These are phyloP conservation scores for Kickxella alabastrina DNA, from an alignment of 192 early-diverging fungal genomes.

Conservation along the genomic window DNA sequence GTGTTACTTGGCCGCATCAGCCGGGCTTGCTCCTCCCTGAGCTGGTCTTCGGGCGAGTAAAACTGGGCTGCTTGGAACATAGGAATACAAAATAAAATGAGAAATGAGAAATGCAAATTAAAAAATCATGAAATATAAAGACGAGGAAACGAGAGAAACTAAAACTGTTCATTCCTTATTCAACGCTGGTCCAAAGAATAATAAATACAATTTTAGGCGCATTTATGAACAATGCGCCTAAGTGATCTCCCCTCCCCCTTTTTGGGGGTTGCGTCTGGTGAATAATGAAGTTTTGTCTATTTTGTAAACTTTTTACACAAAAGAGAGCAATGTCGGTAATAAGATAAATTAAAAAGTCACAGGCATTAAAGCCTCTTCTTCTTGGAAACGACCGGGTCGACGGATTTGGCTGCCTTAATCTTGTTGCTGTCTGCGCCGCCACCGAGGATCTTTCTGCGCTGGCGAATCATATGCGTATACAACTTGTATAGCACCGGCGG, in stretches of 20 bases:
- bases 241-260: no score
- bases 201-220: no score
- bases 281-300: no score
- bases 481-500: slow-evolving; percentile 73
- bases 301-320: no score
- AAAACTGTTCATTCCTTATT: no score
- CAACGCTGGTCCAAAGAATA: no score
- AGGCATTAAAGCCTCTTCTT: slow-evolving; percentile 36
- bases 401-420: neutral
- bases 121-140: no score
- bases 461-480: slow-evolving; percentile 90
- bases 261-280: no score
- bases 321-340: no score
- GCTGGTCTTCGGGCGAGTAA: slow-evolving; percentile 39
- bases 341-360: no score
- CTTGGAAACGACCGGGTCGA: slow-evolving; percentile 6
- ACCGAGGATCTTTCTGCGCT: slow-evolving; percentile 74
- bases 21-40: slow-evolving; percentile 12
- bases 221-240: no score
- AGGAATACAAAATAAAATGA: neutral
- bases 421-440: slow-evolving; percentile 18
- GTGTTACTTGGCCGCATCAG: neutral
- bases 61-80: slow-evolving; percentile 2
- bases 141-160: no score
- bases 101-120: neutral